Evolutionary conservation across 1,139 yeast genomes (phyloP).

Genomic region (Geotrichum carabidarum): DNA sequence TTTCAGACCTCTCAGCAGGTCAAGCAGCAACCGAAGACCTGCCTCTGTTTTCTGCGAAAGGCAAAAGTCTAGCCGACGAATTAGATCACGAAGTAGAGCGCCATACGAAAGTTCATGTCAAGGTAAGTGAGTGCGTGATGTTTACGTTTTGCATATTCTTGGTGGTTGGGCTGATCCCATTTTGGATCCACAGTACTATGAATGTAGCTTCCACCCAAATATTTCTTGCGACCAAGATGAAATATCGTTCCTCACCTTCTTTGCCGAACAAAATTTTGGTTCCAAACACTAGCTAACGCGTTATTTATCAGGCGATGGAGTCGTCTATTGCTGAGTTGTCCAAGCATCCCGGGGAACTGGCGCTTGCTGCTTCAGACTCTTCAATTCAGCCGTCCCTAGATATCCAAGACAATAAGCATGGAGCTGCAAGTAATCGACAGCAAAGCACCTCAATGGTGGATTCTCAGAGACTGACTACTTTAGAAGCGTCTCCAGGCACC

Average conservation of each 20-base stretch:
- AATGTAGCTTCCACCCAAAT: too few species aligned
- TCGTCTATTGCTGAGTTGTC: too few species aligned
- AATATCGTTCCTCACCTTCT: too few species aligned
- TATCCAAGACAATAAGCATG: conserved; percentile 4
- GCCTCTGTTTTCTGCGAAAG: background rate
- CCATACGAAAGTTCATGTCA: background rate
- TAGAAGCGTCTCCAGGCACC: conserved; percentile 1
- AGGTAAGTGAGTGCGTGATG: background rate
- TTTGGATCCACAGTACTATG: too few species aligned
- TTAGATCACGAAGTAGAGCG: background rate
- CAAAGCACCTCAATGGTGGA: background rate
- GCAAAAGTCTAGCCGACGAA: background rate
- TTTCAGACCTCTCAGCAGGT: background rate
- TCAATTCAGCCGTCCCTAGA: conserved; percentile 11
- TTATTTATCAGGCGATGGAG: too few species aligned
- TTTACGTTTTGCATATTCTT: background rate
- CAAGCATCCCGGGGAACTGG: background rate
- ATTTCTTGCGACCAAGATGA: too few species aligned
- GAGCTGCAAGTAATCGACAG: conserved; percentile 1
- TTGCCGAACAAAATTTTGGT: too few species aligned
- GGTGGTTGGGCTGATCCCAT: background rate
- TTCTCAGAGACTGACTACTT: background rate
- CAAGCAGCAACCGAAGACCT: background rate
- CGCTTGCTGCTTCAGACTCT: background rate
- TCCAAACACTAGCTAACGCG: too few species aligned